phyloP scores from a whole-genome alignment of 495 filamentous ascomycete genomes.

The Xylaria scruposa region DNA sequence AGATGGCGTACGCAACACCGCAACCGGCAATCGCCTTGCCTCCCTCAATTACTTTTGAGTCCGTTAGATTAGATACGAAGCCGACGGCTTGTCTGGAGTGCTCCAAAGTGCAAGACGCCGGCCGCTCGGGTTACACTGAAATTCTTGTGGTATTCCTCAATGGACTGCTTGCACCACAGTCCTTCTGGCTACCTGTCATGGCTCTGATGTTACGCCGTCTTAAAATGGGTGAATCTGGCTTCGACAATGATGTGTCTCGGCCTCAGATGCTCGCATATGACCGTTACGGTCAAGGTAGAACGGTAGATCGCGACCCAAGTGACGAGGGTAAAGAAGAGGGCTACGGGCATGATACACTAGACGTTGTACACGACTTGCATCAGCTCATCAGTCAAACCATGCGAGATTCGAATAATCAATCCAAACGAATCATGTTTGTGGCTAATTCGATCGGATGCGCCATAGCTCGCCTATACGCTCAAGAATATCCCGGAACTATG shows the following conservation, averaged over 20 bases:
- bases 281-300: slow-evolving; percentile 67
- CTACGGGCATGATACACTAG: slow-evolving; percentile 60
- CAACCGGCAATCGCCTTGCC: slow-evolving; percentile 26
- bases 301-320: slow-evolving; percentile 59
- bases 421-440: slow-evolving; percentile 54
- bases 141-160: slow-evolving; percentile 68
- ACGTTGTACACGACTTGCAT: slow-evolving; percentile 58
- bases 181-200: slow-evolving; percentile 57
- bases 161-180: slow-evolving; percentile 61
- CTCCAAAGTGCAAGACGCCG: slow-evolving; percentile 19
- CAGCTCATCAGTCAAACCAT: slow-evolving; percentile 55
- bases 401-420: slow-evolving; percentile 1
- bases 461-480: slow-evolving; percentile 62
- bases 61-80: slow-evolving; percentile 20
- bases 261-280: slow-evolving; percentile 67
- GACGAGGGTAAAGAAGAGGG: slow-evolving; percentile 50
- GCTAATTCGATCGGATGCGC: slow-evolving; percentile 67
- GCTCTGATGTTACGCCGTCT: slow-evolving; percentile 35
- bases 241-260: slow-evolving; percentile 28
- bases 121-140: slow-evolving; percentile 5
- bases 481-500: slow-evolving; percentile 52
- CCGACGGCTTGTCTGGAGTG: slow-evolving; percentile 20
- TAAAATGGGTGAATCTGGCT: slow-evolving; percentile 14
- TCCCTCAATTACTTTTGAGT: slow-evolving; percentile 24
- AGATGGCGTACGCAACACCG: slow-evolving; percentile 18